Percentiles rank a stretch among this genome's conserved stretches.
Conservation (phyloP, 1,139 yeast species). For the Candida mesenterica region DNA sequence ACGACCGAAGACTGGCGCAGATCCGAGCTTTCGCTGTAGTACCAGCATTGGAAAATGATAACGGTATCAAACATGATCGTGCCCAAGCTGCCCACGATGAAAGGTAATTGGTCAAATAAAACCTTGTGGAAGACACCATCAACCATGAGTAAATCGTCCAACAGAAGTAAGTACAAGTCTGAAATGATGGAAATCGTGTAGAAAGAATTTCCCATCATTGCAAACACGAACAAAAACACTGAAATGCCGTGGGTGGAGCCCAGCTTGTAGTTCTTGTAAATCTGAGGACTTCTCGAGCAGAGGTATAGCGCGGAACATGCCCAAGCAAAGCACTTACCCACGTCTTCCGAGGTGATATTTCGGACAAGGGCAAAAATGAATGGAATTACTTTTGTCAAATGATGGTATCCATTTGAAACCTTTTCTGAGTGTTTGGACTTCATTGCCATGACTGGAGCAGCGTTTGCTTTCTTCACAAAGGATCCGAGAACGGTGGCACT, state of each 20-base stretch:
- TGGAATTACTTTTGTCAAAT: neutral
- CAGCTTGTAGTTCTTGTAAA: constrained; percentile 34
- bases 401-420: neutral
- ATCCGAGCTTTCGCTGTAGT: constrained; percentile 14
- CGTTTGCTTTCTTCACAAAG: constrained; percentile 3
- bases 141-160: constrained; percentile 3
- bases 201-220: constrained; percentile 37
- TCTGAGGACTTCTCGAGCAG: constrained; percentile 89
- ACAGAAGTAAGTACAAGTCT: constrained; percentile 24
- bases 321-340: constrained; percentile 75
- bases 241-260: constrained; percentile 40
- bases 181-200: constrained; percentile 33
- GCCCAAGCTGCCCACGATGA: constrained; percentile 37
- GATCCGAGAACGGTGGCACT: constrained; percentile 15
- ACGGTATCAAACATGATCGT: constrained; percentile 35
- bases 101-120: constrained; percentile 33
- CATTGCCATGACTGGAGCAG: neutral
- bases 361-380: neutral
- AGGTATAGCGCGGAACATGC: constrained; percentile 79
- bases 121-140: constrained; percentile 10
- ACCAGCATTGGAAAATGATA: constrained; percentile 35
- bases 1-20: constrained; percentile 5
- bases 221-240: constrained; percentile 34
- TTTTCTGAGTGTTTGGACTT: neutral
- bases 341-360: constrained; percentile 6